Conservation (phyloP, 1,284 basidiomycete genomes). For the Leccinum solheimii region DNA sequence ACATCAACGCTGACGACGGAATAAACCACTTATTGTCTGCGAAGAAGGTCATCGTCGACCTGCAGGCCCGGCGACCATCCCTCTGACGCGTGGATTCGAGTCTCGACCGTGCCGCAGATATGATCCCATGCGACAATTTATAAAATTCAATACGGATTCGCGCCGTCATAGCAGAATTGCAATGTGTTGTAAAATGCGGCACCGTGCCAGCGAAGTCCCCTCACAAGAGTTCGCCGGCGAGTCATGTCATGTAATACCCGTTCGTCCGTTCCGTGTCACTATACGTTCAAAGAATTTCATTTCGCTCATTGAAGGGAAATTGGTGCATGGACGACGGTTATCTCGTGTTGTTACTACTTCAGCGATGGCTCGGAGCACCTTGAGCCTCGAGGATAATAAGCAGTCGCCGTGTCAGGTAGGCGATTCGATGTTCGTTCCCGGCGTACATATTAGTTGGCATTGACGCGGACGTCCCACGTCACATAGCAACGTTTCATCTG, state of each 20-base stretch:
- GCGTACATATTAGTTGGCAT: neutral
- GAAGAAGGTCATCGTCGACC: too few relatives aligned
- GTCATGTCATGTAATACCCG: neutral
- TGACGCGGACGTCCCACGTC: neutral
- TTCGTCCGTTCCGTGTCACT: neutral
- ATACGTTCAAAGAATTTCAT: neutral
- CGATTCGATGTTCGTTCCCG: neutral
- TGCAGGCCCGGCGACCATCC: neutral
- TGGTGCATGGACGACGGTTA: neutral
- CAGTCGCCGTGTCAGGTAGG: neutral
- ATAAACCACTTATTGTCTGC: too few relatives aligned
- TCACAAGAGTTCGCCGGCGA: neutral
- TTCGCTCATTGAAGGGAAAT: neutral
- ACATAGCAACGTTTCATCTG: too few relatives aligned
- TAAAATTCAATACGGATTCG: neutral
- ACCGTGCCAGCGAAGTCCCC: neutral
- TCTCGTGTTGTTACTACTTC: neutral
- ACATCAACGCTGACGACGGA: too few relatives aligned
- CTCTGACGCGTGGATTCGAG: neutral
- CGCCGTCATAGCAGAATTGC: neutral
- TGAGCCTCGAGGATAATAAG: neutral
- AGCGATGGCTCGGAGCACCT: neutral
- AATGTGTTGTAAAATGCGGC: neutral
- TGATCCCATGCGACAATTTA: neutral
- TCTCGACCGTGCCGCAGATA: neutral